Percentiles rank a stretch among this genome's conserved stretches.
Conservation (phyloP, 2,329 filamentous ascomycete genomes). For the Albifimbria verrucaria region DNA sequence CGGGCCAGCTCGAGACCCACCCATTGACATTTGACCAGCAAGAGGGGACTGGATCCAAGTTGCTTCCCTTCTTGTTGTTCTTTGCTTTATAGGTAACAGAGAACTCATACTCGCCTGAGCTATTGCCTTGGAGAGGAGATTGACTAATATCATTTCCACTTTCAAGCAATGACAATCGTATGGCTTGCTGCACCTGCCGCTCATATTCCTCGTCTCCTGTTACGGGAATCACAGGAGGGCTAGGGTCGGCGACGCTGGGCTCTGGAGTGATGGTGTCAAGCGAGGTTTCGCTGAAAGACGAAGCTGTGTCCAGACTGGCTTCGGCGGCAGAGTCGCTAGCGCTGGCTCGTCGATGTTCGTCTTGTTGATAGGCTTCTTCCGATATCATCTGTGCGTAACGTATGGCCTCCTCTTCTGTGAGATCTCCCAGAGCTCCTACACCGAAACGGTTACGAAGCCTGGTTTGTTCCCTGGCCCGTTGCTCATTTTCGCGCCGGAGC, state of each 20-base stretch:
- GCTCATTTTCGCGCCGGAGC: slow-evolving; percentile 68
- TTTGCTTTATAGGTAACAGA: slow-evolving; percentile 46
- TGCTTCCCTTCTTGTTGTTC: slow-evolving; percentile 37
- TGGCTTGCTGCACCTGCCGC: slow-evolving; percentile 59
- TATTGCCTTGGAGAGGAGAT: slow-evolving; percentile 41
- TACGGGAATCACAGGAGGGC: slow-evolving; percentile 24
- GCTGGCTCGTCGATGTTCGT: slow-evolving; percentile 53
- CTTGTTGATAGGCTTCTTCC: slow-evolving; percentile 54
- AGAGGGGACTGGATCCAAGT: slow-evolving; percentile 30
- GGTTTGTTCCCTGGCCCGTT: slow-evolving; percentile 63
- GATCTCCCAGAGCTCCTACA: slow-evolving; percentile 63
- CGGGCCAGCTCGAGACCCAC: slow-evolving; percentile 18
- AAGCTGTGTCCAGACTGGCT: slow-evolving; percentile 38
- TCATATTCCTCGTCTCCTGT: slow-evolving; percentile 53
- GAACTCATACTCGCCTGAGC: slow-evolving; percentile 48
- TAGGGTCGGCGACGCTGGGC: slow-evolving; percentile 43
- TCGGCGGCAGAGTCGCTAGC: slow-evolving; percentile 50
- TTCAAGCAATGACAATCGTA: slow-evolving; percentile 59
- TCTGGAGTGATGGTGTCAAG: slow-evolving; percentile 53
- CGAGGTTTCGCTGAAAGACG: slow-evolving; percentile 38
- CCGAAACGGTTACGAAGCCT: slow-evolving; percentile 79
- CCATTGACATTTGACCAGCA: slow-evolving; percentile 31
- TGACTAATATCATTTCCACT: slow-evolving; percentile 44
- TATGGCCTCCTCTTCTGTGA: slow-evolving; percentile 64
- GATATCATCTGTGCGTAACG: slow-evolving; percentile 65